Conservation (phyloP, 1,284 basidiomycete species). For the Afroboletus lepidellus region DNA sequence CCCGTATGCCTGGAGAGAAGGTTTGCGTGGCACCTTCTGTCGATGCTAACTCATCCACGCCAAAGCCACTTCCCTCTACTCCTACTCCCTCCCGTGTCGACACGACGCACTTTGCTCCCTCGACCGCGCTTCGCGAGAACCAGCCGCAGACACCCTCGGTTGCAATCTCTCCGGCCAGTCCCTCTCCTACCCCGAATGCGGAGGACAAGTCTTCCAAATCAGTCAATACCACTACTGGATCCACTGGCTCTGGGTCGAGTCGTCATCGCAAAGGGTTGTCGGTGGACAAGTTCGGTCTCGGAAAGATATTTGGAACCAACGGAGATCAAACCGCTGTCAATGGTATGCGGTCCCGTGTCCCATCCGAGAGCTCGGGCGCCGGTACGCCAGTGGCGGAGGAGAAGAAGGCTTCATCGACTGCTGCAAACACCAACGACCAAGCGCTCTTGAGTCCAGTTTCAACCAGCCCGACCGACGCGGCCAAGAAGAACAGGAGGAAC, state of each 20-base stretch:
- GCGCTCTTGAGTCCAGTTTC: constrained; percentile 37
- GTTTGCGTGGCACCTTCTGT: background rate
- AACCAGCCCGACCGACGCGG: constrained; percentile 28
- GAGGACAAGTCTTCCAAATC: constrained; percentile 39
- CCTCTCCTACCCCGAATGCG: constrained; percentile 39
- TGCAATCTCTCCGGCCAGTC: constrained; percentile 49
- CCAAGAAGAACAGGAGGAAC: constrained; percentile 67
- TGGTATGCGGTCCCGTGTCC: constrained; percentile 38
- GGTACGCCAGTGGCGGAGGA: constrained; percentile 23
- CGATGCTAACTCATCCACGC: background rate
- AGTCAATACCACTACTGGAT: constrained; percentile 34
- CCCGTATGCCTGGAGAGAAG: constrained; percentile 21
- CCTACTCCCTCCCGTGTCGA: constrained; percentile 23
- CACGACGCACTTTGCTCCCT: constrained; percentile 21
- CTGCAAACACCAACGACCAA: constrained; percentile 20
- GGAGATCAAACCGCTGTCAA: constrained; percentile 27
- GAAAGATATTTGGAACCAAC: constrained; percentile 54
- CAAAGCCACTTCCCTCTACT: constrained; percentile 26
- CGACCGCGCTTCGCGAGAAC: constrained; percentile 25
- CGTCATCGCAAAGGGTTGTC: constrained; percentile 63
- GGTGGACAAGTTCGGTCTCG: constrained; percentile 73
- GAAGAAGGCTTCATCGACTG: constrained; percentile 15
- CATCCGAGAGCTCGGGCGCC: constrained; percentile 41
- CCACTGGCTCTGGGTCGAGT: constrained; percentile 43
- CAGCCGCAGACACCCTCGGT: constrained; percentile 38